Evolutionary conservation across 1,284 basidiomycete genomes (phyloP).

Genomic region (Puccinia polysora): DNA sequence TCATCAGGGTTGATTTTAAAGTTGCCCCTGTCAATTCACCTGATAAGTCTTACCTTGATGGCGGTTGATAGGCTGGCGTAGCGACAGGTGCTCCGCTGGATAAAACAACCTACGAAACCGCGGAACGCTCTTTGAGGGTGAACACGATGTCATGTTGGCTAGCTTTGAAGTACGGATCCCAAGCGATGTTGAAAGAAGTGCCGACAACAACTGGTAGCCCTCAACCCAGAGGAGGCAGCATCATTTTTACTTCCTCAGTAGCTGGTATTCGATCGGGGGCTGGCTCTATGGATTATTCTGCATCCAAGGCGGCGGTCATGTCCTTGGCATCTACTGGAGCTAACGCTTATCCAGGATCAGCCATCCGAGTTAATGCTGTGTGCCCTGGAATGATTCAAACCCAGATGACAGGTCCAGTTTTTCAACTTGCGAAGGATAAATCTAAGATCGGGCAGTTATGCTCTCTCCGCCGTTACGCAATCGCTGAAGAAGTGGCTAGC

Average conservation of each 20-base stretch:
- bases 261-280: constrained; percentile 51
- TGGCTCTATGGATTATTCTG: constrained; percentile 51
- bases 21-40: no score
- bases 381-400: constrained; percentile 46
- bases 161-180: constrained; percentile 50
- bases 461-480: constrained; percentile 49
- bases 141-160: constrained; percentile 50
- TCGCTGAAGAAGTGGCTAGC: constrained; percentile 49
- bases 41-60: neutral
- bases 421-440: constrained; percentile 49
- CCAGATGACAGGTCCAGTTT: constrained; percentile 50
- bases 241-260: constrained; percentile 51
- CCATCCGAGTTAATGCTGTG: constrained; percentile 50
- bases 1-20: no score
- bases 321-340: constrained; percentile 48
- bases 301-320: constrained; percentile 51
- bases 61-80: constrained; percentile 46
- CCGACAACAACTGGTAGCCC: no score
- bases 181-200: constrained; percentile 46
- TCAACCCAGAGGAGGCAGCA: constrained; percentile 48
- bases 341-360: constrained; percentile 49
- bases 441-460: constrained; percentile 52
- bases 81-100: constrained; percentile 48
- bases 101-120: constrained; percentile 50
- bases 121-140: constrained; percentile 49